Evolutionary conservation across 2,329 filamentous ascomycete genomes (phyloP).

Genomic region (Bipolaris cookei): DNA sequence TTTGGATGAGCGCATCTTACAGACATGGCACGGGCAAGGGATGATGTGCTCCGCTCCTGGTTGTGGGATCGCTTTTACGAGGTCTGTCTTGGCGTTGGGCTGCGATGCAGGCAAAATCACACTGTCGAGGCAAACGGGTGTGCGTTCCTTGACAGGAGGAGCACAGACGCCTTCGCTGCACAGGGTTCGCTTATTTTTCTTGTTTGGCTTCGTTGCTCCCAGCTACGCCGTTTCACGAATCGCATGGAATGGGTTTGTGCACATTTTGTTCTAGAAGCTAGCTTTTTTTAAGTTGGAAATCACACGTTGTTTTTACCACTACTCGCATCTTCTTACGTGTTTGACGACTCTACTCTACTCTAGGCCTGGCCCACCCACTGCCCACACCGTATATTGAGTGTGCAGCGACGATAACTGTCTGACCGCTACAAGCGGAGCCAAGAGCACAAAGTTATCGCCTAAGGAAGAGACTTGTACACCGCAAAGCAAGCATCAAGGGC

Average conservation of each 20-base stretch:
- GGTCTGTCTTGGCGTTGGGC: constrained; percentile 16
- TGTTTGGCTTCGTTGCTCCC: constrained; percentile 11
- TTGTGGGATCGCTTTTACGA: constrained; percentile 1
- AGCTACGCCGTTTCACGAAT: constrained; percentile 6
- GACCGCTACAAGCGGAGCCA: constrained; percentile 8
- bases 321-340: background rate
- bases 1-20: constrained; percentile 1
- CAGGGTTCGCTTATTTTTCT: constrained; percentile 6
- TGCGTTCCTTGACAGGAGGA: background rate
- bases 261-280: constrained; percentile 15
- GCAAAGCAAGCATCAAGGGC: background rate
- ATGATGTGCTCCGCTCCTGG: constrained; percentile 8
- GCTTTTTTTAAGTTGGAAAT: constrained; percentile 10
- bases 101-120: constrained; percentile 9
- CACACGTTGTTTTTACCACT: background rate
- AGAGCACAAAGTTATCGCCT: background rate
- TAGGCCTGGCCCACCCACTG: background rate
- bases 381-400: constrained; percentile 1
- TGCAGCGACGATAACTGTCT: background rate
- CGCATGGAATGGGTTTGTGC: constrained; percentile 8
- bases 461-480: background rate
- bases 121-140: constrained; percentile 5
- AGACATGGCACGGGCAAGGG: constrained; percentile 9
- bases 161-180: constrained; percentile 3
- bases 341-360: no score